Evolutionary conservation across 1,139 yeast species (phyloP), one percentile per base, ranked within the genome.

Genomic region (Kodamaea arcana): DNA sequence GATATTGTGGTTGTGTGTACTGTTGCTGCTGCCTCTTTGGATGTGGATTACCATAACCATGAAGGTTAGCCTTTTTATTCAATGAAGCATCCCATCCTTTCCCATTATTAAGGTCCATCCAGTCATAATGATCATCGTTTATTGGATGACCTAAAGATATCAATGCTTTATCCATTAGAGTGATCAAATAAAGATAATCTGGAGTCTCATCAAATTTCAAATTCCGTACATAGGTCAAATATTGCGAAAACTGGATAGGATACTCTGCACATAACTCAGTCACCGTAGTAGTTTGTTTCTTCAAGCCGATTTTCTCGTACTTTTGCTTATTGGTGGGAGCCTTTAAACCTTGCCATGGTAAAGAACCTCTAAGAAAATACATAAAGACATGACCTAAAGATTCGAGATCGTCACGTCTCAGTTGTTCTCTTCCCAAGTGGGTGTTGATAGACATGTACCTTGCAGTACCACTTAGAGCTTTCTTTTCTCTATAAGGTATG

Each of bases 51-150:
- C 86, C 86, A 54, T 83, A 83, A 10, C 94, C 94, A 58, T 83
- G 92, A 41, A 83, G 60, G 48, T 83, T 83, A 37, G 92, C 87
- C 56, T 83, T 83, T 54, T 82, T 83, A 55, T 83, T 83, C 44
- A 83, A 75, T 4, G 83, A 66, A 18, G 83, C 76, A 60, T 83
- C 94, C 92, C 92, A 83, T 27, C 94, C 94, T 52, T 76, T 75
- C 35, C 94, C 94, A 31, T 80, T 80, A 51, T 83, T 83, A 46
- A 83, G 62, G 48, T 80, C 80, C 90, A 83, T 82, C 94, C 94
- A 83, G 55, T 83, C 94, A 50, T 81, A 83, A 50, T 80, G 82
- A 13, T 80, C 83, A 55, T 81, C 88, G 26, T 74, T 78, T 12
- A 52, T 48, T 27, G 46, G 47, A 6, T 44, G 50, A 10, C 59